Percentiles rank a stretch among this genome's conserved stretches.
Conservation (phyloP, 2,329 filamentous ascomycete genomes). For the Calonectria multiphialidica region DNA sequence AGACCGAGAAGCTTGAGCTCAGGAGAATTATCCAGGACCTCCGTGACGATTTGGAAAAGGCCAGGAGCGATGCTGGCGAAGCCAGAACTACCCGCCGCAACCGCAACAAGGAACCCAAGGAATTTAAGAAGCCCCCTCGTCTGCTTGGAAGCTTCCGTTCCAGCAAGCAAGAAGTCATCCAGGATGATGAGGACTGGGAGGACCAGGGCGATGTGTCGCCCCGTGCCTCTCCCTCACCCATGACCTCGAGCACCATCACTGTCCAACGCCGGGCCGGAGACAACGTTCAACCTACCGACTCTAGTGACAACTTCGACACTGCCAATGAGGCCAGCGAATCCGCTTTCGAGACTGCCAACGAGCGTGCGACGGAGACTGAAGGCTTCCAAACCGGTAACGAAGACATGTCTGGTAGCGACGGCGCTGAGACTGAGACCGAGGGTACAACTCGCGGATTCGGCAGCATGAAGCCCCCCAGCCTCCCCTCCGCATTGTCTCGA, state of each 20-base stretch:
- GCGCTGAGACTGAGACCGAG: conserved; percentile 94
- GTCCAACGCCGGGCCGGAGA: conserved; percentile 29
- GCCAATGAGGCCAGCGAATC: conserved; percentile 81
- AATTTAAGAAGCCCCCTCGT: conserved; percentile 83
- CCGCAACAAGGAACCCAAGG: conserved; percentile 72
- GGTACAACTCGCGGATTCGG: conserved; percentile 60
- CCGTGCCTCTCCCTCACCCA: conserved; percentile 36
- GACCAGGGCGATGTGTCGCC: conserved; percentile 68
- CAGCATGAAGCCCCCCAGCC: conserved; percentile 55
- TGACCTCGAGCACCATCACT: conserved; percentile 34
- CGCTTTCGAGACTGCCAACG: conserved; percentile 78
- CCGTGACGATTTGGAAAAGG: conserved; percentile 87
- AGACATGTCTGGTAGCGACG: conserved; percentile 79
- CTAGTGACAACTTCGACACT: conserved; percentile 81
- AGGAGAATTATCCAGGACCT: conserved; percentile 96
- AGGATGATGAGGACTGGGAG: conserved; percentile 91
- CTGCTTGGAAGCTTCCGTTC: conserved; percentile 82
- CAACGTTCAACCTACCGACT: conserved; percentile 54
- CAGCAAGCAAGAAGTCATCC: conserved; percentile 81
- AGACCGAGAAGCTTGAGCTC: conserved; percentile 97
- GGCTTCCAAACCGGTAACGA: conserved; percentile 96
- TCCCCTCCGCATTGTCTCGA: conserved; percentile 51
- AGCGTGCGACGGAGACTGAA: conserved; percentile 88
- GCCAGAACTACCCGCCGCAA: conserved; percentile 67
- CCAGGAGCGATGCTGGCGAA: conserved; percentile 65